Conservation (phyloP, 805 yeast genomes). For the Candida glaebosa region DNA sequence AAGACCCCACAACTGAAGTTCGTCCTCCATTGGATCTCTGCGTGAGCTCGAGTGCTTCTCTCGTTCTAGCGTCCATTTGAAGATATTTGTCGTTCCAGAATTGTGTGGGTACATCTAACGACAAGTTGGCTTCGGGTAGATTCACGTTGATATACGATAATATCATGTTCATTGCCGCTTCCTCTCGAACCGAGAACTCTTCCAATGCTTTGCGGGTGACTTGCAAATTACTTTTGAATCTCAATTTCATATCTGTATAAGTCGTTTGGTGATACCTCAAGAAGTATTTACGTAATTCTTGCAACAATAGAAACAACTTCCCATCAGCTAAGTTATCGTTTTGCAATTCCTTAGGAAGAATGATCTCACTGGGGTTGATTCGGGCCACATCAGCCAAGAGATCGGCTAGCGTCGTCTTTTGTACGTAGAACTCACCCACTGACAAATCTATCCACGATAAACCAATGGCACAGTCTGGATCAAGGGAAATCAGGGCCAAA, state of each 20-base stretch:
- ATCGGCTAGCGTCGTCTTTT: constrained; percentile 56
- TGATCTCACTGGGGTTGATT: constrained; percentile 76
- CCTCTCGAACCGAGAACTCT: constrained; percentile 38
- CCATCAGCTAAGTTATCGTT: constrained; percentile 40
- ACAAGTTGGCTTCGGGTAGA: constrained; percentile 62
- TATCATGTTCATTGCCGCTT: constrained; percentile 56
- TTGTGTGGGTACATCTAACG: constrained; percentile 64
- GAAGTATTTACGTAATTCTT: constrained; percentile 57
- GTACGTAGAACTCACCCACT: constrained; percentile 73
- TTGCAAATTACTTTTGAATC: constrained; percentile 31
- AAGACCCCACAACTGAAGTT: constrained; percentile 60
- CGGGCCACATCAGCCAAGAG: constrained; percentile 71
- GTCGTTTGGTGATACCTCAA: constrained; percentile 47
- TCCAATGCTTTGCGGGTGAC: constrained; percentile 34
- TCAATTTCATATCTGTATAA: constrained; percentile 28
- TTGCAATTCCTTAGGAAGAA: constrained; percentile 50
- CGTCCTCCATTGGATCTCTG: constrained; percentile 44
- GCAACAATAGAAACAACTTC: constrained; percentile 53
- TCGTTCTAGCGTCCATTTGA: constrained; percentile 78
- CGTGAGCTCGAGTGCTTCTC: constrained; percentile 73
- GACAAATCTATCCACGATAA: constrained; percentile 88
- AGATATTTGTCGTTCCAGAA: constrained; percentile 51
- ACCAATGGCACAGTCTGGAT: constrained; percentile 53
- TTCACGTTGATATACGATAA: constrained; percentile 70
- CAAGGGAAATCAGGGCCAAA: constrained; percentile 33